Base-by-base conservation (phyloP, 441 rosid species). In the Eruca vesicaria region DNA sequence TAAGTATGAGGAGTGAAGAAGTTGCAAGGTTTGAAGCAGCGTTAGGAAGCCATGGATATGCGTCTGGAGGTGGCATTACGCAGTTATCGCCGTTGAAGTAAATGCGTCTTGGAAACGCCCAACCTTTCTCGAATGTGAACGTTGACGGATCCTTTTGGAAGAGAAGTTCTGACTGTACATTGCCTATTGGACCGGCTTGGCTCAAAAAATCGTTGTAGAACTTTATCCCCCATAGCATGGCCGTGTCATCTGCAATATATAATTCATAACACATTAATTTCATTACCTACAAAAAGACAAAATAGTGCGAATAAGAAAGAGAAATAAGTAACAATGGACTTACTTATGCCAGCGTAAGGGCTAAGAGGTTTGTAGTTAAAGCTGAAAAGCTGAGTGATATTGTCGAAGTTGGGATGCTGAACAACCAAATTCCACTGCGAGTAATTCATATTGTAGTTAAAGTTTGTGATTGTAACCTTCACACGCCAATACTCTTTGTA, bases 391-490 rank as follows among this genome's bases (percentile, higher is more conserved):
- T 83, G 75, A 11, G 96, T 90, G 71, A 91, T 77, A 75, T 93
- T 91, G 86, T 91, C 85, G 18, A 93, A 91, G 81, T 91, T 90
- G 59, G 98, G 98, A 77, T 91, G 97, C 66, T 91, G 98, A 68
- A 65, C 85, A n/a, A 91, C 98, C 26, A 93, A 74, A 71, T 90
- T 93, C 98, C 97, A 89, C 56, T 86, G 92, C 0, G 92, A 62
- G 75, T 91, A 90, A 79, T 93, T 93, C 94, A 82, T 86, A 35
- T 81, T 82, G 84, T 86, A 93, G 78, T 93, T 93, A 78, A 93
- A 93, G 79, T 93, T 93, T 19, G 94, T 89, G 74, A 91, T 76
- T 8, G 97, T 85, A 66, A 91, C 15, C 80, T 91, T 93, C 45
- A 86, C 96, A 62, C 98, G 84, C 98, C 98, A 91, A 69, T 93